Evolutionary conservation across 768 basidiomycete genomes (phyloP), one percentile per base, ranked within the genome.

Genomic region (Roridomyces roridus): DNA sequence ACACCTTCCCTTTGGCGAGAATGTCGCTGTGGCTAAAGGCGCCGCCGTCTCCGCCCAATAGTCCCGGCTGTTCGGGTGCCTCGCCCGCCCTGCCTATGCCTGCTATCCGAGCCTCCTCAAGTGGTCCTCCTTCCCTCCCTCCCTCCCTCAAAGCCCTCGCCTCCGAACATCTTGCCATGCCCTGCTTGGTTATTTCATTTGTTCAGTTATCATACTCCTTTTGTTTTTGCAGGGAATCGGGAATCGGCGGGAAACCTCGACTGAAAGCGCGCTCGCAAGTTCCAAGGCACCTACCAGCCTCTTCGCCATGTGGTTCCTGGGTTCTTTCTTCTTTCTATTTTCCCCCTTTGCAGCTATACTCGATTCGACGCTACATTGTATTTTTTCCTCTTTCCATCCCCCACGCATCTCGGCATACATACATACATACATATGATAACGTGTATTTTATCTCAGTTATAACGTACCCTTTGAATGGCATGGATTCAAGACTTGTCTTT

Each of bases 1-100:
- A 28, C 79, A 77, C 54, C 62, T 79, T 46, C 69, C 79, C 6
- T 74, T 79, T 55, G 74, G 70, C 51, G 82, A 84, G 62, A 77
- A 73, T 55, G 72, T 77, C 35, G 71, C 73, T 4, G 65, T 81
- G 37, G 66, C 72, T 37, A 64, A 77, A 39, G 71, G 60, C 21
- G 15, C 31, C 31, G 47, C 60, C 10, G 23, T 62, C 47, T 50
- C 72, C 35, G 67, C 67, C 11, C 63, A 60, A 60, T 64, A 64
- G 46, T 45, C 42, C 53, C 36, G 47, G 48, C 52, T 26, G 35
- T 37, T 36, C 51, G 52, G 58, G 47, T 52, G 51, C 28, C 43
- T 49, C 49, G 29, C 29, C 23, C n/a, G 36, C 50, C 49, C 47
- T 55, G 43, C 14, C 56, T 49, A 36, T 15, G 15, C 45, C 31